Evolutionary conservation across 495 filamentous ascomycete genomes (phyloP).

Genomic region (Letharia columbiana): DNA sequence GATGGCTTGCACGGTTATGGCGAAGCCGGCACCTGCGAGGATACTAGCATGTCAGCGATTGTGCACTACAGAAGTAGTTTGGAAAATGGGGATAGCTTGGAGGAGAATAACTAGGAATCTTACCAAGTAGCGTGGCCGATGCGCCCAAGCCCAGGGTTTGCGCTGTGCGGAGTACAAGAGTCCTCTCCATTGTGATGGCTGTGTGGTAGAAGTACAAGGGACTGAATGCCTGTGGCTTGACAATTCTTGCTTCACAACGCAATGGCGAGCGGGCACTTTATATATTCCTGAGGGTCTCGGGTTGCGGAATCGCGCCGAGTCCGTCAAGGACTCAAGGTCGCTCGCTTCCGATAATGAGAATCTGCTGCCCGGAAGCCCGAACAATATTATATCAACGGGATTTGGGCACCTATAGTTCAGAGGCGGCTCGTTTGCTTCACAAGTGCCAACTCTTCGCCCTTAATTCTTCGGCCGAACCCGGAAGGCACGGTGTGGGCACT

Average conservation of each 20-base stretch:
- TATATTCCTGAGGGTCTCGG: not conserved
- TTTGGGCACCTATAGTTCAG: no score
- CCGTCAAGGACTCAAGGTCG: not conserved
- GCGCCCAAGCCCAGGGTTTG: not conserved
- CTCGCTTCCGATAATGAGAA: not conserved
- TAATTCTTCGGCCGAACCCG: no score
- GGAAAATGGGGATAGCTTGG: not conserved
- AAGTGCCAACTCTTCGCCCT: no score
- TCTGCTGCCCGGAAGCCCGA: no score
- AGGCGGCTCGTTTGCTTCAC: no score
- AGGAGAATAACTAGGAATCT: not conserved
- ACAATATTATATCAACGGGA: no score
- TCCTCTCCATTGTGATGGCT: not conserved
- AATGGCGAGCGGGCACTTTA: not conserved
- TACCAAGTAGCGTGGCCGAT: not conserved
- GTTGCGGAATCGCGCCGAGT: not conserved
- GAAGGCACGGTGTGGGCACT: no score
- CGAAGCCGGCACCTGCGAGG: not conserved
- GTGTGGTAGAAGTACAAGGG: no score
- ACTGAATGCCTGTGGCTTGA: not conserved
- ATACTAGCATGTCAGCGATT: no score
- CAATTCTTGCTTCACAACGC: not conserved
- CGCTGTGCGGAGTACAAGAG: not conserved
- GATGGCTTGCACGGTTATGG: not conserved
- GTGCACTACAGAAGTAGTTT: not conserved